A percentile compares a stretch with the other conserved stretches of the same genome.
Evolutionary conservation across 768 basidiomycete species (phyloP).

Genomic region (Amanita inopinata): DNA sequence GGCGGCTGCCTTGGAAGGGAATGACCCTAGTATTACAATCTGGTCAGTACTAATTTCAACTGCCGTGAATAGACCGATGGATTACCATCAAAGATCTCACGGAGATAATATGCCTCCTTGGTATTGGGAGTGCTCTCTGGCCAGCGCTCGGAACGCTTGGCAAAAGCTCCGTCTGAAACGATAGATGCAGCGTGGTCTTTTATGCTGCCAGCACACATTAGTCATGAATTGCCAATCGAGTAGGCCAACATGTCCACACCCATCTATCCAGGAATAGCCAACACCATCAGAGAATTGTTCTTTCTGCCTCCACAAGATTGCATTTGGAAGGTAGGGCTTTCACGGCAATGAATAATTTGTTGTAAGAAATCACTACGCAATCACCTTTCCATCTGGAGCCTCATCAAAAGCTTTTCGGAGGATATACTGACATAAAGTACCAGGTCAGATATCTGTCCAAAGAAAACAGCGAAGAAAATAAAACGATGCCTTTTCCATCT

Average conservation of each 20-base stretch:
- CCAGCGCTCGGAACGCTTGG: constrained; percentile 66
- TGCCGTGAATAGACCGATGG: neutral
- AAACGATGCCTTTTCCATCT: constrained; percentile 85
- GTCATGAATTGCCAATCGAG: constrained; percentile 5
- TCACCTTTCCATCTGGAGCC: constrained; percentile 65
- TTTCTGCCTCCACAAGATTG: constrained; percentile 97
- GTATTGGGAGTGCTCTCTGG: constrained; percentile 79
- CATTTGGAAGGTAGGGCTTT: constrained; percentile 85
- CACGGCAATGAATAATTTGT: neutral
- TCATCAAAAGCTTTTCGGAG: constrained; percentile 93
- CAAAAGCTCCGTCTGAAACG: constrained; percentile 78
- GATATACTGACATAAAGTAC: constrained; percentile 65
- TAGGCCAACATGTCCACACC: constrained; percentile 35
- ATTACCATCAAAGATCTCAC: constrained; percentile 82
- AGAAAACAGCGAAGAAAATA: constrained; percentile 4
- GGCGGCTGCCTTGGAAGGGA: constrained; percentile 81
- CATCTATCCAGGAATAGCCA: constrained; percentile 98
- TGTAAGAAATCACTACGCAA: neutral
- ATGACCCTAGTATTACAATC: constrained; percentile 42
- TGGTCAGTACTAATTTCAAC: constrained; percentile 1
- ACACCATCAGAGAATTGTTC: constrained; percentile 99
- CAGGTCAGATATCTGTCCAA: constrained; percentile 9
- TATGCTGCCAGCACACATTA: constrained; percentile 42
- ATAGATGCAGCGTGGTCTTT: constrained; percentile 74
- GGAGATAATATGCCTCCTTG: constrained; percentile 92